Evolutionary conservation across 2,329 filamentous ascomycete species (phyloP).

Genomic region (Pseudogymnoascus sp.): DNA sequence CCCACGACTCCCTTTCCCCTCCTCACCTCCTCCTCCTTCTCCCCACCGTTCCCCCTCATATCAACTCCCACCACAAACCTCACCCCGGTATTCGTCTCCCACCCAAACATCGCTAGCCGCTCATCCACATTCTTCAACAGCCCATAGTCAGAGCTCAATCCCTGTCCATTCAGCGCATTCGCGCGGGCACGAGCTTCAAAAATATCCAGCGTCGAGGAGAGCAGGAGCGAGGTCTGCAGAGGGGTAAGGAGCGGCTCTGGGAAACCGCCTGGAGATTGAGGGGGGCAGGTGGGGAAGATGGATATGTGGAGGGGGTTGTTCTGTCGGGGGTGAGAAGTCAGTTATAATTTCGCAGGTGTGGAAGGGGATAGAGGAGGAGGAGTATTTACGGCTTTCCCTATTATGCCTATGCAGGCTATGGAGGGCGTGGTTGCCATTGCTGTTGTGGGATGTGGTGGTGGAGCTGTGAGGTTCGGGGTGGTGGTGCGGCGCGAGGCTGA

Average conservation of each 20-base stretch:
- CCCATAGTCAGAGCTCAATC: slow-evolving; percentile 74
- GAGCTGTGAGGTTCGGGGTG: slow-evolving; percentile 6
- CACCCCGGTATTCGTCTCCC: slow-evolving; percentile 90
- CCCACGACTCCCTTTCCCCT: slow-evolving; percentile 28
- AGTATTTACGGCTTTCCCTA: slow-evolving; percentile 73
- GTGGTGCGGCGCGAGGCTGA: not conserved
- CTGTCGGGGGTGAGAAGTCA: slow-evolving; percentile 37
- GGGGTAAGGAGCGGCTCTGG: slow-evolving; percentile 52
- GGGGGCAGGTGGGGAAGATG: slow-evolving; percentile 59
- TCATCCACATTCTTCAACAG: slow-evolving; percentile 91
- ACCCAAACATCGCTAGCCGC: slow-evolving; percentile 86
- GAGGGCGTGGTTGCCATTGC: slow-evolving; percentile 62
- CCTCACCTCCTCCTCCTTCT: slow-evolving; percentile 13
- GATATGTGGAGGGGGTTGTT: slow-evolving; percentile 94
- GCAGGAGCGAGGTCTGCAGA: slow-evolving; percentile 86
- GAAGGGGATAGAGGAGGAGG: not conserved
- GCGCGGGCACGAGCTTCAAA: slow-evolving; percentile 77
- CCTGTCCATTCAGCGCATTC: slow-evolving; percentile 44
- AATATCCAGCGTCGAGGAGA: slow-evolving; percentile 86
- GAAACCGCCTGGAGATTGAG: slow-evolving; percentile 31
- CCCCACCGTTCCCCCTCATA: slow-evolving; percentile 58
- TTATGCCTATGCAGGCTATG: slow-evolving; percentile 87
- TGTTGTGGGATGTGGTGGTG: slow-evolving; percentile 12
- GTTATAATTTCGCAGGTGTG: not conserved
- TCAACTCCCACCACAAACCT: slow-evolving; percentile 88